Conservation (phyloP, 2,329 filamentous ascomycete species). For the Zasmidium angulare region DNA sequence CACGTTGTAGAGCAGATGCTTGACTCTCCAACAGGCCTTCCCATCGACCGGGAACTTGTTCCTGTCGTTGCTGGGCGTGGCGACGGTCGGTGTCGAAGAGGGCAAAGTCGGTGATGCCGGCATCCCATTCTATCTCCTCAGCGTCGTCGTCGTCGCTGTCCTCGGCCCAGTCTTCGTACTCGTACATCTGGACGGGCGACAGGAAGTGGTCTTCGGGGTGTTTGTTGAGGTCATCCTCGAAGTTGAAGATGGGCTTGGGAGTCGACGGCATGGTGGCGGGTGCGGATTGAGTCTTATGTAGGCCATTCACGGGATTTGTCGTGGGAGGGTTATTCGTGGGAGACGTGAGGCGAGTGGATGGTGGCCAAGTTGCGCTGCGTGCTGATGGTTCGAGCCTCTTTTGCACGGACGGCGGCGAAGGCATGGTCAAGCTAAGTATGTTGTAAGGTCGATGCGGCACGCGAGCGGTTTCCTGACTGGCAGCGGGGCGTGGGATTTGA, state of each 20-base stretch:
- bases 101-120: constrained; percentile 36
- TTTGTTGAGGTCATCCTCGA: constrained; percentile 32
- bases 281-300: constrained; percentile 18
- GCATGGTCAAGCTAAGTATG: constrained; percentile 19
- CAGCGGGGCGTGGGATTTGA: constrained; percentile 21
- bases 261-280: constrained; percentile 9
- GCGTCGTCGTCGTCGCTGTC: constrained; percentile 27
- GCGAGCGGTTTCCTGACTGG: constrained; percentile 5
- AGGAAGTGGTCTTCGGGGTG: constrained; percentile 34
- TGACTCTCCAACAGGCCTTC: constrained; percentile 26
- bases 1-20: constrained; percentile 26
- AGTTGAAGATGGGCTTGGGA: constrained; percentile 17
- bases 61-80: constrained; percentile 25
- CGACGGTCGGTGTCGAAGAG: constrained; percentile 32
- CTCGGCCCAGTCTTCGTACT: constrained; percentile 33
- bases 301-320: not conserved
- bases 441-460: constrained; percentile 17
- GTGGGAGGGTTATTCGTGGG: constrained; percentile 8
- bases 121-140: constrained; percentile 33
- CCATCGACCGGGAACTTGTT: constrained; percentile 28
- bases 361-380: constrained; percentile 23
- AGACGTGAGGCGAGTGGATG: constrained; percentile 7
- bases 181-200: constrained; percentile 29
- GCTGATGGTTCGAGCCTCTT: constrained; percentile 13
- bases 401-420: constrained; percentile 15